Base-by-base conservation (phyloP, 169 alveolate genomes). In the Plasmodium yoelii region DNA sequence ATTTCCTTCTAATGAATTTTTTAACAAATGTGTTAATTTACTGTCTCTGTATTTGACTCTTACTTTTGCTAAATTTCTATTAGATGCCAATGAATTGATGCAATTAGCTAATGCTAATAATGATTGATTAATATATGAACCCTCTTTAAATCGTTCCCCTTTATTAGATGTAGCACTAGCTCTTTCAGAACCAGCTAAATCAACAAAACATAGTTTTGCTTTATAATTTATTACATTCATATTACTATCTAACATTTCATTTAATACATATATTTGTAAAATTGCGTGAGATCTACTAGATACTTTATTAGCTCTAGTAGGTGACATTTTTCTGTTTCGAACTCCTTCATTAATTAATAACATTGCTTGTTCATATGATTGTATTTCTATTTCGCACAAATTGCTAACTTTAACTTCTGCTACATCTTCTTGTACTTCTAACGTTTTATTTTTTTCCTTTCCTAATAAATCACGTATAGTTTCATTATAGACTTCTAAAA, bases 181-280 rank as follows among this genome's bases (percentile, higher is more conserved):
- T 91, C 99, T 96, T 94, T 98, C 99, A 75, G 98, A 96, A 1
- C 99, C 96, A 2, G 99, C 99, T 67, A 98, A 95, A 93, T 98
- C 99, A 44, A 98, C 97, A 65, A 98, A 93, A 26, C 98, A 95
- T 60, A 98, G 92, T 88, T 96, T 97, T 9, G 97, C 92, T 49
- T 72, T 87, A 24, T 74, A 82, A 88, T 46, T 82, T 44, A 51
- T 24, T 28, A 53, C 42, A 34, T 73, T 74, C 72, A 87, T 91
- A 55, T 64, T 56, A 7, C 10, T 44, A 13, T 64, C 82, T 26
- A 69, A 65, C 8, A 64, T 63, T 56, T 91, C 93, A 57, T 73
- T 73, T 44, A 64, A 73, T 5, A 96, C 89, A 49, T 91, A 92
- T 47, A 97, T 94, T 88, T 97, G 97, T 73, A 97, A 94, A 18